Evolutionary conservation across 2,329 filamentous ascomycete species (phyloP), one percentile per base, ranked within the genome.

Genomic region (Hortaea werneckii): DNA sequence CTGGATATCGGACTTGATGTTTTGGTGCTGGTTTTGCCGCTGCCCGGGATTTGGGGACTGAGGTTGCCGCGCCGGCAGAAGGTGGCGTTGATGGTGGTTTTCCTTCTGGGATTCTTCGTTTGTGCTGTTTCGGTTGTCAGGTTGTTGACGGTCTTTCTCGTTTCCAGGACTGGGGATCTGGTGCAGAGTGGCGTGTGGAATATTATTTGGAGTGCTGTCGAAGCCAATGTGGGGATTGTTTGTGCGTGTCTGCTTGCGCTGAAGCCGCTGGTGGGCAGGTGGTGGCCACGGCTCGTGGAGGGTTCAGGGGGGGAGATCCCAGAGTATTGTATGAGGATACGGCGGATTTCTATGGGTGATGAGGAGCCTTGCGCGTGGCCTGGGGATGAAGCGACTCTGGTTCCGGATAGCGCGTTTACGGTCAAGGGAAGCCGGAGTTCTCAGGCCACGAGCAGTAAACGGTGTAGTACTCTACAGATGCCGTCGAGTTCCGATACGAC

Each of bases 1-100:
- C 62, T 70, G 54, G 66, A 71, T 44, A 72, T 73, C 26, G 48
- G 61, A 4, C 67, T 70, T 4, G 71, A 73, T 48, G 51, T 73
- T 12, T 57, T 61, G 1, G 65, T 72, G 10, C 52, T 73, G 5
- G 42, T 67, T n/a, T 61, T 74, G 28, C 71, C 71, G 0, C 65
- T 74, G 35, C 69, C 68, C 2, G 64, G 67, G 5, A 58, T 73
- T 12, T 51, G 58, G 4, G 54, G 58, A 2, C 59, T 74, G 6
- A 62, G 66, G 27, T 54, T 74, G 3, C 69, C 70, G 0, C 55
- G 50, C 29, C 67, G 57, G 44, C 69, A 74, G 50, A 72, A 67
- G 45, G 32, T 66, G 38, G 63, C 58, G 2, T 54, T 72, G 12
- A 62, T 68, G 27, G 53, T 64, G 1, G 61, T 73, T 39, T 74